Conservation (phyloP, 768 basidiomycete species). For the Lactarius pseudohatsudake region DNA sequence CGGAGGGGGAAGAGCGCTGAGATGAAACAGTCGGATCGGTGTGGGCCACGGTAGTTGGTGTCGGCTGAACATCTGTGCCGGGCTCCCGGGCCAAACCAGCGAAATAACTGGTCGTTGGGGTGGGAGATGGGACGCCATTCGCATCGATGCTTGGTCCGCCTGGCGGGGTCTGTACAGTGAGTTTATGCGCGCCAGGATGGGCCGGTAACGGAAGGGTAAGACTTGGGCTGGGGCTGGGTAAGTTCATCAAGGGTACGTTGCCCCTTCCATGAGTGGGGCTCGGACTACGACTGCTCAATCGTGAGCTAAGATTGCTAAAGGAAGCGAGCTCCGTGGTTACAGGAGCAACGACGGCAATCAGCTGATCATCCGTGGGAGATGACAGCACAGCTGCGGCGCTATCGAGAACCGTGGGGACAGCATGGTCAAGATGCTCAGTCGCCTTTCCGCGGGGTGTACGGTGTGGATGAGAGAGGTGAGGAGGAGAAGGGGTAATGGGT, state of each 20-base stretch:
- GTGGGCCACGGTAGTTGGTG: conserved; percentile 31
- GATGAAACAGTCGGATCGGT: conserved; percentile 30
- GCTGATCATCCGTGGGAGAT: conserved; percentile 43
- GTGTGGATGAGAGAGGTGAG: conserved; percentile 59
- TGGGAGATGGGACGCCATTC: conserved; percentile 23
- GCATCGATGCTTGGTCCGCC: conserved; percentile 6
- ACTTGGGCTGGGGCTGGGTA: conserved; percentile 31
- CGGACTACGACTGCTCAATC: conserved; percentile 63
- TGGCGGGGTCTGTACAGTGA: conserved; percentile 16
- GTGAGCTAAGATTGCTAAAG: conserved; percentile 60
- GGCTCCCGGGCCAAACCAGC: conserved; percentile 32
- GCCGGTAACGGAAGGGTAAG: conserved; percentile 26
- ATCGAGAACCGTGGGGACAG: conserved; percentile 85
- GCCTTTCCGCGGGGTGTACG: conserved; percentile 69
- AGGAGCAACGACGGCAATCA: conserved; percentile 65
- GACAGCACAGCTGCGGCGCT: conserved; percentile 75
- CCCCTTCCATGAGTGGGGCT: conserved; percentile 51
- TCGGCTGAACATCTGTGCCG: conserved; percentile 23
- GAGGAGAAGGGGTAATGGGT: conserved; percentile 47
- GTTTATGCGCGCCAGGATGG: conserved; percentile 7
- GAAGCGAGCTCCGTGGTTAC: conserved; percentile 37
- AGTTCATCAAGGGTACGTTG: conserved; percentile 22
- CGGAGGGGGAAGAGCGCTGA: conserved; percentile 30
- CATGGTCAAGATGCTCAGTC: conserved; percentile 72
- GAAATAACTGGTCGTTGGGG: conserved; percentile 36